Conservation (phyloP, 768 basidiomycete species). For the Mycena galericulata region DNA sequence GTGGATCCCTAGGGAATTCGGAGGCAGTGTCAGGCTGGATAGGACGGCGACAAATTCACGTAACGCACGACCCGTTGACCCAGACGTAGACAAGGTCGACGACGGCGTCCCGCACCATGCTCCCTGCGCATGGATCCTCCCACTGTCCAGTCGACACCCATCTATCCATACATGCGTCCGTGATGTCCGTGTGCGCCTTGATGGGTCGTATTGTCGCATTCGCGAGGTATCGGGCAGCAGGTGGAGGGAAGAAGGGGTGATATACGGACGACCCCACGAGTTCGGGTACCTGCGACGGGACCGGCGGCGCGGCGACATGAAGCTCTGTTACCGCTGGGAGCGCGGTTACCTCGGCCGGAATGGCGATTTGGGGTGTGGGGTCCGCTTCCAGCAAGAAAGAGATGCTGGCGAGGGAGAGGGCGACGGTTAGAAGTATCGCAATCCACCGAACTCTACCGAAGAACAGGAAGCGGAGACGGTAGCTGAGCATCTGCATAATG, state of each 20-base stretch:
- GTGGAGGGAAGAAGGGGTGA: too few species aligned
- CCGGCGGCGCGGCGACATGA: too few species aligned
- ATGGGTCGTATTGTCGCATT: too few species aligned
- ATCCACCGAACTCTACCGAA: slow-evolving; percentile 23
- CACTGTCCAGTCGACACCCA: too few species aligned
- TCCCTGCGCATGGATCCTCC: too few species aligned
- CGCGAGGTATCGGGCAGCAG: too few species aligned
- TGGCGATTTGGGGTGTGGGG: slow-evolving; percentile 15
- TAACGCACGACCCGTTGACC: slow-evolving; percentile 38
- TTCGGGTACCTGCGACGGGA: not conserved
- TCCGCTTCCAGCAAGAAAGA: slow-evolving; percentile 21
- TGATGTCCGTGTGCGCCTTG: too few species aligned
- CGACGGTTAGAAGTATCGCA: slow-evolving; percentile 29
- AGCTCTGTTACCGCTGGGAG: not conserved
- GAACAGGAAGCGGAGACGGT: slow-evolving; percentile 5
- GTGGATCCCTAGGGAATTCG: slow-evolving; percentile 15
- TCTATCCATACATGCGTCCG: too few species aligned
- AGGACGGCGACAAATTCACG: not conserved
- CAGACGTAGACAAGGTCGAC: too few species aligned
- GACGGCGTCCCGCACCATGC: too few species aligned
- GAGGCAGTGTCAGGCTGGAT: not conserved
- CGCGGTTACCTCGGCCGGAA: slow-evolving; percentile 5
- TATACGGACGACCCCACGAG: not conserved
- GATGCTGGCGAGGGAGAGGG: slow-evolving; percentile 28
- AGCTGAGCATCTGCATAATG: too few species aligned